These are phyloP conservation scores for Raphidocelis subcapitata DNA, from an alignment of 139 green algal genomes.

Conservation along the genomic window DNA sequence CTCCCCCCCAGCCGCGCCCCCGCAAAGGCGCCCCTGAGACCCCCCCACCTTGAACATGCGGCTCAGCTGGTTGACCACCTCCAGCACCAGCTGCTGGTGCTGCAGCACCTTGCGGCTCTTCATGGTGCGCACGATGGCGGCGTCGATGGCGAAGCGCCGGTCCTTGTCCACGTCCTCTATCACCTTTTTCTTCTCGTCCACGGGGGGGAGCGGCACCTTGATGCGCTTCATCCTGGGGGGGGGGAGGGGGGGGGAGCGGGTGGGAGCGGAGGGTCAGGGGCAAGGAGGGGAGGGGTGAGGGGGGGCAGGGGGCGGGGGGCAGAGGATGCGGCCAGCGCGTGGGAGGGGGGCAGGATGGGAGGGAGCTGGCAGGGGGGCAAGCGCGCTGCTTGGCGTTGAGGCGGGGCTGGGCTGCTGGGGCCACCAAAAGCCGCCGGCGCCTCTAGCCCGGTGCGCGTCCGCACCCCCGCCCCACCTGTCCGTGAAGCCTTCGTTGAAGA, in stretches of 20 bases:
- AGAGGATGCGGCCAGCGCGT: too few species aligned
- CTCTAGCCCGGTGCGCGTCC: too few species aligned
- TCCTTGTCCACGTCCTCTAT: conserved; percentile 97
- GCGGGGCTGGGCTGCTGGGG: too few species aligned
- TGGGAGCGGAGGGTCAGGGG: too few species aligned
- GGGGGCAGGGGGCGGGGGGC: too few species aligned
- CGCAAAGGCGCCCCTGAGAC: too few species aligned
- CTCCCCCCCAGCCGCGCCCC: not conserved
- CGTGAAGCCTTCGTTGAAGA: too few species aligned
- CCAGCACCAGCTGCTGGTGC: conserved; percentile 92
- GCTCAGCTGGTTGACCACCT: conserved; percentile 95
- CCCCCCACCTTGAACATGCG: conserved; percentile 98
- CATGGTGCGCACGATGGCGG: conserved; percentile 90
- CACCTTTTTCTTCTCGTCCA: conserved; percentile 92
- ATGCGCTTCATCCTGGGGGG: too few species aligned
- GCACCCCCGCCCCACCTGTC: not conserved
- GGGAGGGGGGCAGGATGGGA: not conserved
- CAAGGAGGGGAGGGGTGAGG: too few species aligned
- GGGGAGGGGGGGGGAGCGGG: too few species aligned
- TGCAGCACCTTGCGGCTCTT: conserved; percentile 87
- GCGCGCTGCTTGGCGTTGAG: too few species aligned
- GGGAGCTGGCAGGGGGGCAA: not conserved
- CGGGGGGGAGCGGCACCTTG: conserved; percentile 76
- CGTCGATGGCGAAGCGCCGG: conserved; percentile 81
- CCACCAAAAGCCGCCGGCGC: too few species aligned